Evolutionary conservation across 1,284 basidiomycete species (phyloP).

Genomic region (Tilletia setariae): DNA sequence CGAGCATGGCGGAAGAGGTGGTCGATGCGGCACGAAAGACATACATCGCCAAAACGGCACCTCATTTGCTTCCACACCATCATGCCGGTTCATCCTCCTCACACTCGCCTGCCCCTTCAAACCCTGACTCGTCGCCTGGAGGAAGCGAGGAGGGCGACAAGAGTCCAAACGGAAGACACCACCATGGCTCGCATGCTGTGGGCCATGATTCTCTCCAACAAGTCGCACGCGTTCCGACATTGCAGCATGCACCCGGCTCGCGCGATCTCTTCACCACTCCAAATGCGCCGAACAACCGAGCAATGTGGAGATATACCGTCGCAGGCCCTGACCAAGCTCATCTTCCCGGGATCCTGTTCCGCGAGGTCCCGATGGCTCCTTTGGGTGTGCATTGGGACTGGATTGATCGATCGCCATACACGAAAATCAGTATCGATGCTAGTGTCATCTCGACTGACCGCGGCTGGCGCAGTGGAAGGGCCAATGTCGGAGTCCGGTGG

Average conservation of each 20-base stretch:
- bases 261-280: slow-evolving; percentile 28
- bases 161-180: slow-evolving; percentile 10
- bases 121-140: background rate
- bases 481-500: slow-evolving; percentile 81
- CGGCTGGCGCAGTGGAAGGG: slow-evolving; percentile 84
- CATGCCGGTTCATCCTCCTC: slow-evolving; percentile 21
- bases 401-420: slow-evolving; percentile 67
- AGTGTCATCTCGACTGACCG: slow-evolving; percentile 74
- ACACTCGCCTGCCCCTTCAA: background rate
- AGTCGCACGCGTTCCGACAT: slow-evolving; percentile 34
- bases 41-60: slow-evolving; percentile 39
- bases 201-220: slow-evolving; percentile 36
- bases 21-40: slow-evolving; percentile 21
- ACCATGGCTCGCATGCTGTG: slow-evolving; percentile 18
- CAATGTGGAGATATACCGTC: slow-evolving; percentile 47
- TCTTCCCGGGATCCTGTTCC: slow-evolving; percentile 42
- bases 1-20: slow-evolving; percentile 1
- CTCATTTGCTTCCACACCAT: slow-evolving; percentile 32
- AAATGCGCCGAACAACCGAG: slow-evolving; percentile 46
- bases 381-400: slow-evolving; percentile 49
- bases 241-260: slow-evolving; percentile 26
- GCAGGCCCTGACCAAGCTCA: slow-evolving; percentile 42
- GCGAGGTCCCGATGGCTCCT: slow-evolving; percentile 39
- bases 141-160: background rate
- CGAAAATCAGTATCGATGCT: slow-evolving; percentile 78